A percentile compares a stretch with the other conserved stretches of the same genome.
These are phyloP conservation scores for Hyaloscypha variabilis DNA, from an alignment of 495 filamentous ascomycete species.

Conservation along the genomic window DNA sequence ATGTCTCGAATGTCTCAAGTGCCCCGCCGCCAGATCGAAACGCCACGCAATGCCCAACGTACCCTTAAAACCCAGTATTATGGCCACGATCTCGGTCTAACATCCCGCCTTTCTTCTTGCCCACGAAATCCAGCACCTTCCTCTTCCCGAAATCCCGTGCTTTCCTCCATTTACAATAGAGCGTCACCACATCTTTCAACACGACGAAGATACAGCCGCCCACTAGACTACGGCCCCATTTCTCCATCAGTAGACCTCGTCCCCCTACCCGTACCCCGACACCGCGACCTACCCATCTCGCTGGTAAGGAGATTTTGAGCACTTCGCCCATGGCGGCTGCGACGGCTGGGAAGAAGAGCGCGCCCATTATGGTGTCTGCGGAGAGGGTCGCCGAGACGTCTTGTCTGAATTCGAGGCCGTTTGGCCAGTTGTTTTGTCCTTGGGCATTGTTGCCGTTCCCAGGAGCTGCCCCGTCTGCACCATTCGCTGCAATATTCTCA, in stretches of 20 bases:
- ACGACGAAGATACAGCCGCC: slow-evolving; percentile 74
- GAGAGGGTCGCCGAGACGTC: slow-evolving; percentile 47
- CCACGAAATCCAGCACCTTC: slow-evolving; percentile 64
- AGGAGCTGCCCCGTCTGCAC: background rate
- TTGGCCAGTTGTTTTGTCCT: background rate
- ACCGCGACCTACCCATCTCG: slow-evolving; percentile 48
- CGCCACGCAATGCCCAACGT: too few species aligned
- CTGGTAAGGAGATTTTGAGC: slow-evolving; percentile 58
- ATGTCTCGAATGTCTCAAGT: too few species aligned
- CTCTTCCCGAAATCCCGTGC: slow-evolving; percentile 65
- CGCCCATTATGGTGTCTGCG: slow-evolving; percentile 43
- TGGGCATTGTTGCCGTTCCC: slow-evolving; percentile 10
- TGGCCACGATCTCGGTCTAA: background rate
- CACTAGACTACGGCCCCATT: slow-evolving; percentile 69
- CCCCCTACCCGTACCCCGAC: slow-evolving; percentile 25
- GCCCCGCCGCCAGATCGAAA: too few species aligned
- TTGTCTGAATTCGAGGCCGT: slow-evolving; percentile 24
- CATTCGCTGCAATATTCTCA: background rate
- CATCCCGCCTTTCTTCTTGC: background rate
- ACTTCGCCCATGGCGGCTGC: slow-evolving; percentile 35
- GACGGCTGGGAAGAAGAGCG: slow-evolving; percentile 47
- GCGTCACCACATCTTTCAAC: slow-evolving; percentile 66
- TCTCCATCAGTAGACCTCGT: slow-evolving; percentile 60
- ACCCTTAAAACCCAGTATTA: too few species aligned
- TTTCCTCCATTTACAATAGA: slow-evolving; percentile 71